Base-by-base conservation (phyloP, 306 rosid species). In the Psophocarpus tetragonolobus region DNA sequence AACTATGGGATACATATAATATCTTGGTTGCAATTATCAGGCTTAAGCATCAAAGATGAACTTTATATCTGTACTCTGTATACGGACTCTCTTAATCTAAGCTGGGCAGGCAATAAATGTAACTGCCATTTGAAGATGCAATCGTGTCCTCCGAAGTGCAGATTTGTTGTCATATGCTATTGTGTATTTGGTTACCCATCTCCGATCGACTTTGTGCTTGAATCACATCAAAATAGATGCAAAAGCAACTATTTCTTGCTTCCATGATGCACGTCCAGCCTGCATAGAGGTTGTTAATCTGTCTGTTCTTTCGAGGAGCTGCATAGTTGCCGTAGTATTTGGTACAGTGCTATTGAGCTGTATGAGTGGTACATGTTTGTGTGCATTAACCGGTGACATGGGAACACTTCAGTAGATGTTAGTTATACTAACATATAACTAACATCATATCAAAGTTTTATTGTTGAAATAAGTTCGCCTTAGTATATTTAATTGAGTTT, bases 101-200 rank as follows among this genome's bases (percentile, higher is more conserved):
- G 86, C 8, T 45, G 68, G 48, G 47, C 30, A 35, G 8, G 50
- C 47, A 48, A 68, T 61, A 79, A 68, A 23, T 58, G 12, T 68
- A 63, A 42, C 30, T 47, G 45, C 63, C 42, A 67, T 58, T 47
- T 56, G 35, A 74, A 30, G 63, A 79, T 68, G 23, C 61, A 58
- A 79, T 73, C 36, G 6, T 36, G 69, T 38, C 78, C 64, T 60
- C 74, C 64, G 15, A 36, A 67, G 24, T 41, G 84, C 66, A 30
- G 71, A 61, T 33, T 30, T 21, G 30, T 6, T 32, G 54, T 48
- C 32, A 26, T 23, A n/a, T n/a, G n/a, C n/a, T n/a, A n/a, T n/a
- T n/a, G n/a, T n/a, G n/a, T n/a, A n/a, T n/a, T n/a, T n/a, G n/a
- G n/a, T n/a, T n/a, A n/a, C n/a, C n/a, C n/a, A n/a, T n/a, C n/a